Percentiles rank a stretch among this genome's conserved stretches.
Conservation (phyloP, 202 grass and related monocot genomes). For the Elaeis oleifera region DNA sequence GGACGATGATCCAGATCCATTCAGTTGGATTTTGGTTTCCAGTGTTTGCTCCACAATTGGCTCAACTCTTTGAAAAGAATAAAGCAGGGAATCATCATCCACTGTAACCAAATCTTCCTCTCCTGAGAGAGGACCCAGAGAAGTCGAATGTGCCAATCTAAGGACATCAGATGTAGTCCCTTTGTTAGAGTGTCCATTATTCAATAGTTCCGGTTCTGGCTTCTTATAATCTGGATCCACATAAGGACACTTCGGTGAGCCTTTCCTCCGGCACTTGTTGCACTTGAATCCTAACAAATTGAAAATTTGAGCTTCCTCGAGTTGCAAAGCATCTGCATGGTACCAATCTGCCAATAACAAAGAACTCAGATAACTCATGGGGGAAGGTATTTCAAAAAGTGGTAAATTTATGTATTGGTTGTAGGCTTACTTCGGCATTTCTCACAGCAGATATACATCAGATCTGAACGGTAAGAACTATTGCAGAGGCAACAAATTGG, state of each 20-base stretch:
- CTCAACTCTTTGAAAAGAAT: conserved; percentile 58
- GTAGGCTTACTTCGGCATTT: conserved; percentile 63
- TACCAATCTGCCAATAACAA: conserved; percentile 72
- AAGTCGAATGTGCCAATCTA: conserved; percentile 4
- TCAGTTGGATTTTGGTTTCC: conserved; percentile 34
- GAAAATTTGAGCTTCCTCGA: conserved; percentile 55
- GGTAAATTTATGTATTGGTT: conserved; percentile 8
- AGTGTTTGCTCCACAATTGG: conserved; percentile 19
- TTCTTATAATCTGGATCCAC: conserved; percentile 17
- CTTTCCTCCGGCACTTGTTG: conserved; percentile 77
- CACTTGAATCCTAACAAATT: conserved; percentile 74
- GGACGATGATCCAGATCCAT: conserved; percentile 16
- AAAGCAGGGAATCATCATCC: conserved; percentile 49
- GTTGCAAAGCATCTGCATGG: conserved; percentile 82
- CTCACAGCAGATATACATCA: conserved; percentile 79
- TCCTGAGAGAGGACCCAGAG: neutral
- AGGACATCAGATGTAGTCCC: neutral
- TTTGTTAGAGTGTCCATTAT: no score
- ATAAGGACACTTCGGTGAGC: conserved; percentile 73
- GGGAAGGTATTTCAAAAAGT: neutral
- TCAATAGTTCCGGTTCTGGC: no score
- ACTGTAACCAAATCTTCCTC: conserved; percentile 8
- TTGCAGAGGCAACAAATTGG: conserved; percentile 73
- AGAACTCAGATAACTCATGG: neutral
- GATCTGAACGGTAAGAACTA: conserved; percentile 49